Conservation (phyloP, 495 filamentous ascomycete species). For the Melanomma pulvis-pyrius region DNA sequence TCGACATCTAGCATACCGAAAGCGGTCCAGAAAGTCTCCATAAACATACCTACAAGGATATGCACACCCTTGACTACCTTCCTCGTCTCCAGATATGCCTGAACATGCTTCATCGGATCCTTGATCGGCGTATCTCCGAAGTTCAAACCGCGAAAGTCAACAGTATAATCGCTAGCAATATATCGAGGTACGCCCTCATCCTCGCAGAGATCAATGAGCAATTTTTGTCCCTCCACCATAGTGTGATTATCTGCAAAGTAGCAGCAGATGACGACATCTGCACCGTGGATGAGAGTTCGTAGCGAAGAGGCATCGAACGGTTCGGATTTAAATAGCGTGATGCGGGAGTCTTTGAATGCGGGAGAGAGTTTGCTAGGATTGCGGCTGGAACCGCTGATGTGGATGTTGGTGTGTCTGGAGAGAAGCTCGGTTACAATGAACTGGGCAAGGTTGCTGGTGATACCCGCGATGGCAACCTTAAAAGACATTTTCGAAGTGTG, state of each 20-base stretch:
- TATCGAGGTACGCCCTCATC: slow-evolving; percentile 46
- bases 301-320: not conserved
- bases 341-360: not conserved
- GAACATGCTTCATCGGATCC: slow-evolving; percentile 51
- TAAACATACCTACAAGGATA: too few species aligned
- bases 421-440: slow-evolving; percentile 37
- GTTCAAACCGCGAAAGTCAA: slow-evolving; percentile 50
- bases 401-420: slow-evolving; percentile 32
- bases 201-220: slow-evolving; percentile 52
- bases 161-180: slow-evolving; percentile 50
- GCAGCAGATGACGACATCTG: not conserved
- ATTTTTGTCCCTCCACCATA: slow-evolving; percentile 53
- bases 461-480: slow-evolving; percentile 42
- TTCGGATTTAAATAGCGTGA: not conserved
- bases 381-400: slow-evolving; percentile 39
- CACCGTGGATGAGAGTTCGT: not conserved
- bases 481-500: not conserved
- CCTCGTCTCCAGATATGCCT: slow-evolving; percentile 50
- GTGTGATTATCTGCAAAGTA: not conserved
- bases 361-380: not conserved
- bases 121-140: slow-evolving; percentile 48
- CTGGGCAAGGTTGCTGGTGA: slow-evolving; percentile 44
- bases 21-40: too few species aligned
- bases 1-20: too few species aligned
- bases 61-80: slow-evolving; percentile 34